phyloP scores from a whole-genome alignment of 2,329 filamentous ascomycete genomes.

The Neonectria ditissima region DNA sequence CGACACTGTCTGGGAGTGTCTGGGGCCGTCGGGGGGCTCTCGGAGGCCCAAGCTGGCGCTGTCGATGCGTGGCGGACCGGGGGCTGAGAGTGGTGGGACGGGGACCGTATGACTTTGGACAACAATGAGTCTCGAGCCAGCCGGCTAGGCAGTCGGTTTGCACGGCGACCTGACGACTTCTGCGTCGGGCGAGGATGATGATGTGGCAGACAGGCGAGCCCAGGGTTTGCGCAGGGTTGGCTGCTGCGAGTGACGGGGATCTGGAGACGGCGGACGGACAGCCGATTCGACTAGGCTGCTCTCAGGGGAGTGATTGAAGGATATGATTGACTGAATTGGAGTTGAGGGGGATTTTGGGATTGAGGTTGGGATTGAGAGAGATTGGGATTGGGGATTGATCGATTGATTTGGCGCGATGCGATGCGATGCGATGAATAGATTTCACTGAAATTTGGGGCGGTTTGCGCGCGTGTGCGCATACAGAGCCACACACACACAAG shows the following conservation, averaged over 20 bases:
- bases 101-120: slow-evolving; percentile 45
- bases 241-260: slow-evolving; percentile 31
- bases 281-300: slow-evolving; percentile 33
- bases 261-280: slow-evolving; percentile 33
- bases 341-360: slow-evolving; percentile 14
- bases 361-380: slow-evolving; percentile 5
- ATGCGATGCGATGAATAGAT: slow-evolving; percentile 18
- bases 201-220: slow-evolving; percentile 38
- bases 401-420: slow-evolving; percentile 21
- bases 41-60: slow-evolving; percentile 26
- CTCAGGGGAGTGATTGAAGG: slow-evolving; percentile 25
- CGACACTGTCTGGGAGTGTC: slow-evolving; percentile 29
- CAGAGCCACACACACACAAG: slow-evolving; percentile 33
- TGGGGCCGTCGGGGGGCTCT: slow-evolving; percentile 23
- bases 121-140: slow-evolving; percentile 39
- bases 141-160: slow-evolving; percentile 33
- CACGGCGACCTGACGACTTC: slow-evolving; percentile 43
- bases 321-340: slow-evolving; percentile 32
- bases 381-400: slow-evolving; percentile 10
- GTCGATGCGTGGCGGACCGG: slow-evolving; percentile 30
- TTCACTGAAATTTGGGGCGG: slow-evolving; percentile 25
- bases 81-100: slow-evolving; percentile 42
- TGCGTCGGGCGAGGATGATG: slow-evolving; percentile 37
- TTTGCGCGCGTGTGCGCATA: slow-evolving; percentile 45
- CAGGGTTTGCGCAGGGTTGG: slow-evolving; percentile 30